Base-by-base conservation (phyloP, 2,329 filamentous ascomycete species). In the Dactylellina cionopaga region DNA sequence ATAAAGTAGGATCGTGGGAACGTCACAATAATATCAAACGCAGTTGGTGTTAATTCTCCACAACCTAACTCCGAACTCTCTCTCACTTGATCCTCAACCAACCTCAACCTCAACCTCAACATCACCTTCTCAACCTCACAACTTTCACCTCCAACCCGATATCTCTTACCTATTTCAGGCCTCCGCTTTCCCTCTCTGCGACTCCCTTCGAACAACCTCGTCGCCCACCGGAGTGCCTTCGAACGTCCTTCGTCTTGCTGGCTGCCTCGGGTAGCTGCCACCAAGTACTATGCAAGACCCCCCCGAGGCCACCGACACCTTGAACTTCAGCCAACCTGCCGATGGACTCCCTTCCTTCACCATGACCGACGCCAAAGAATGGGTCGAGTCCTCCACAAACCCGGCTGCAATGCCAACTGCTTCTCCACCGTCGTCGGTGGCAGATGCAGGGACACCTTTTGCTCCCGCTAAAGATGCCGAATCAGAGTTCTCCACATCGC, bases 401-500 rank as follows among this genome's bases (percentile, higher is more conserved):
- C 51, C 55, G 59, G 49, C 31, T 55, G 54, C 22, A 19, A 49
- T 60, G 39, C 58, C 54, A 37, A 56, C 63, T 39, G 76, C 74
- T 37, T 75, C 70, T 39, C 11, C 29, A 17, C n/a, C 33, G 10
- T 19, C 65, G 29, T 6, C 47, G 2, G 47, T 29, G 9, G 39
- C 47, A 7, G 41, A 52, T 62, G 46, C 47, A 49, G 54, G 39
- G 37, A 58, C 62, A 43, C 24, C 63, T 56, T 17, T 39, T 3
- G 37, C 49, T 39, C 25, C 17, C 39, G 15, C 31, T 10, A 41
- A 33, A 17, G 29, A 47, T 24, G 39, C 65, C 65, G 65, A 70
- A 62, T 70, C 56, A 70, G 15, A 72, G 19, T 19, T 72, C 68
- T 72, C 68, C 59, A 65, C 68, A 60, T 65, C 68, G 19, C 46